These are phyloP conservation scores for Helminthosporium solani DNA, from an alignment of 2,329 filamentous ascomycete species.

Conservation along the genomic window DNA sequence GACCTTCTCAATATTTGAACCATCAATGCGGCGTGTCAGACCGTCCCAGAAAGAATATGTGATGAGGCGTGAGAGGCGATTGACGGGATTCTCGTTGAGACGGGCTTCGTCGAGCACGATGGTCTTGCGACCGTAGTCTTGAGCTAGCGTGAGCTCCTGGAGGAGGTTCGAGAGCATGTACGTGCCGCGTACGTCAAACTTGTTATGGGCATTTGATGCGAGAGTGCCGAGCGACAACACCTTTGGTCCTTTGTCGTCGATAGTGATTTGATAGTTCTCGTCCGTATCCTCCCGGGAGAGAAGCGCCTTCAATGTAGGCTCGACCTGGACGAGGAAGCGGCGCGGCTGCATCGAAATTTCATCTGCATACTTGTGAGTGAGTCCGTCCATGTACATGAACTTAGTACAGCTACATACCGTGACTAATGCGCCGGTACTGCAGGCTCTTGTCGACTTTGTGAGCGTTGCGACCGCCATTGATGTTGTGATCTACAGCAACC, in stretches of 20 bases:
- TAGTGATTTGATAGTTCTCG: slow-evolving; percentile 93
- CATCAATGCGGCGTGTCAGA: slow-evolving; percentile 86
- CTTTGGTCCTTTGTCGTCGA: slow-evolving; percentile 93
- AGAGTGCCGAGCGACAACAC: slow-evolving; percentile 82
- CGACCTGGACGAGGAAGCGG: slow-evolving; percentile 83
- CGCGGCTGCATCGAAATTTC: slow-evolving; percentile 69
- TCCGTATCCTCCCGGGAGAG: slow-evolving; percentile 89
- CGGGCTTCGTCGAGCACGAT: slow-evolving; percentile 90
- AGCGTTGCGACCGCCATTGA: slow-evolving; percentile 31
- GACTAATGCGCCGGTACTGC: slow-evolving; percentile 39
- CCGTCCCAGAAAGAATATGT: slow-evolving; percentile 90
- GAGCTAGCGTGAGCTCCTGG: slow-evolving; percentile 89
- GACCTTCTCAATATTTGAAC: slow-evolving; percentile 79
- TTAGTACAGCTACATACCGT: slow-evolving; percentile 29
- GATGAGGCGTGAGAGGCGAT: slow-evolving; percentile 81
- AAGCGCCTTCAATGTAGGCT: slow-evolving; percentile 76
- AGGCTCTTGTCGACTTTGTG: slow-evolving; percentile 26
- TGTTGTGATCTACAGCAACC: slow-evolving; percentile 39
- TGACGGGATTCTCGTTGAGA: slow-evolving; percentile 92
- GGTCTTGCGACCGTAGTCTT: slow-evolving; percentile 84
- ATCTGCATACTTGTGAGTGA: slow-evolving; percentile 55
- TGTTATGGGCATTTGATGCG: slow-evolving; percentile 80
- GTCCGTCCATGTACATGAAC: neutral
- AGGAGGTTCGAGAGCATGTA: slow-evolving; percentile 97
- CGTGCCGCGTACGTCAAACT: slow-evolving; percentile 88